Evolutionary conservation across 768 basidiomycete genomes (phyloP), one percentile per base, ranked within the genome.

Genomic region (Psilocybe tampanensis): DNA sequence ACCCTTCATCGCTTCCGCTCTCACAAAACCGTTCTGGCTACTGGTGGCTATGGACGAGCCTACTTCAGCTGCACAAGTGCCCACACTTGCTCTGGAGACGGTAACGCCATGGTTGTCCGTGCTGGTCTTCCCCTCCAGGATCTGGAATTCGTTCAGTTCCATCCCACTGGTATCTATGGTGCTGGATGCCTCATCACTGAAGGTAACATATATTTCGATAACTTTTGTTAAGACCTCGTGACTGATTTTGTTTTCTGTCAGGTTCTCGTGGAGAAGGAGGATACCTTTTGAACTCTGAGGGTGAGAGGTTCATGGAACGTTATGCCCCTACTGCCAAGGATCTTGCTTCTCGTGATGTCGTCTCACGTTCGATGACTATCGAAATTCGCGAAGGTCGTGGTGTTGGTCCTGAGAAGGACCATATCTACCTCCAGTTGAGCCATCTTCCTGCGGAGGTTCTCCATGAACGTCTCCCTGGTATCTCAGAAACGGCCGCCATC

Each of bases 241-340:
- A 11, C 19, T 56, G 22, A 55, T 24, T 51, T 53, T 15, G 48
- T 32, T 45, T 33, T 9, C 29, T 29, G 29, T 32, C 63, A 95
- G 95, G 95, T 64, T 98, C 97, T 64, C 94, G 97, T 72, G 97
- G 97, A 67, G 97, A 99, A 75, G 97, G 97, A 78, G 97, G 97
- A 61, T 98, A 98, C 77, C 82, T 99, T 62, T 79, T 99, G 70
- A 98, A 99, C 80, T 92, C 94, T 8, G 90, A 98, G 80, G 97
- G 97, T 71, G 97, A 99, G 76, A 91, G 97, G 58, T 99, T 99
- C 82, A 99, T 99, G 97, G 96, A 98, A 75, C 93, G 96, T 73
- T 98, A 98, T 73, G 97, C 97, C 0, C 97, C 97, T 9, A 98
- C 96, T 43, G 97, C 97, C 60, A 98, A 98, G 82, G 97, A 99